A percentile compares a stretch with the other conserved stretches of the same genome.
Evolutionary conservation across 2,329 filamentous ascomycete species (phyloP).

Genomic region (Drechslerella stenobrocha): DNA sequence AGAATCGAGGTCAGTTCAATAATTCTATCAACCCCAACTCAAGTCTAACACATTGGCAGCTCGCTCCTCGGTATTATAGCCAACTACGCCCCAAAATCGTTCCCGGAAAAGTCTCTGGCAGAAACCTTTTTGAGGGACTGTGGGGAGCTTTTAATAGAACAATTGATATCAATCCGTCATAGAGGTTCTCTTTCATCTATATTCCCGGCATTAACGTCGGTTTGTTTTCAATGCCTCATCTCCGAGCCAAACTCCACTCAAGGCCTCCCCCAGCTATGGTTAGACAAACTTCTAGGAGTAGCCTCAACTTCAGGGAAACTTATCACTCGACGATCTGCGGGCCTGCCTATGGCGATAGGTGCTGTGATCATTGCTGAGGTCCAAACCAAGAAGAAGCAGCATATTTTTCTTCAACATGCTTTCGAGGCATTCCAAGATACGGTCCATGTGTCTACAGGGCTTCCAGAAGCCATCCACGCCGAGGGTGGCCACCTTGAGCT

Average conservation of each 20-base stretch:
- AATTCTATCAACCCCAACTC: not conserved
- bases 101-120: constrained; percentile 49
- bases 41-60: constrained; percentile 30
- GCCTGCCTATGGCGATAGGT: constrained; percentile 82
- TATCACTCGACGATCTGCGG: constrained; percentile 80
- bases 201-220: constrained; percentile 79
- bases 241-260: constrained; percentile 64
- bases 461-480: constrained; percentile 48
- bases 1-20: constrained; percentile 72
- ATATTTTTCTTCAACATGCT: constrained; percentile 13
- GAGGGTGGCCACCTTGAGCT: constrained; percentile 62
- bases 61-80: constrained; percentile 55
- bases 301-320: constrained; percentile 47
- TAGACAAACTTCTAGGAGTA: constrained; percentile 50
- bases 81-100: constrained; percentile 55
- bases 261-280: constrained; percentile 50
- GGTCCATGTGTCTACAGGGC: constrained; percentile 51
- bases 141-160: constrained; percentile 75
- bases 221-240: constrained; percentile 69
- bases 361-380: constrained; percentile 67
- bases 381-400: constrained; percentile 58
- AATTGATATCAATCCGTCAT: constrained; percentile 81
- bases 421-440: constrained; percentile 50
- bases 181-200: constrained; percentile 93
- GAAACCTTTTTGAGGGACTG: constrained; percentile 65